Conservation (phyloP, 129 eudicot species). For the Chrysanthemum makinoi region DNA sequence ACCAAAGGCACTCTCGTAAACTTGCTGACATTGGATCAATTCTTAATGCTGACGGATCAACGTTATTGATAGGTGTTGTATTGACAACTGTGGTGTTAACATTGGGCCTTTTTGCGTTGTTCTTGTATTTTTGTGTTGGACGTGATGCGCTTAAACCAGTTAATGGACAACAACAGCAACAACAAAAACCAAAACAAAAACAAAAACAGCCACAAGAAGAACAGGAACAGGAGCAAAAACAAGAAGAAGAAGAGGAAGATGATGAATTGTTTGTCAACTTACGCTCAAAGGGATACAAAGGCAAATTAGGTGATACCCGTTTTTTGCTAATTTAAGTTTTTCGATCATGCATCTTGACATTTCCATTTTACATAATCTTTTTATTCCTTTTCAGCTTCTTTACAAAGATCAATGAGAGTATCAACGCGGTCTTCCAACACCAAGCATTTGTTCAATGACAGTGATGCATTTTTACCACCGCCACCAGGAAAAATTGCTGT, state of each 20-base stretch:
- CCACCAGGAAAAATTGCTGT: constrained; percentile 27
- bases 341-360: neutral
- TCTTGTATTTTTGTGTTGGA: constrained; percentile 32
- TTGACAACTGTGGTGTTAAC: constrained; percentile 28
- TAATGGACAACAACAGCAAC: neutral
- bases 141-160: constrained; percentile 26
- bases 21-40: constrained; percentile 26
- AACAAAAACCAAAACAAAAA: no score
- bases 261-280: constrained; percentile 27
- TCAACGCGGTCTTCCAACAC: constrained; percentile 21
- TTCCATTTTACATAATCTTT: neutral
- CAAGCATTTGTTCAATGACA: constrained; percentile 11
- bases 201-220: no score
- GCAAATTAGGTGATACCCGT: constrained; percentile 22
- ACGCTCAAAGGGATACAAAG: constrained; percentile 28
- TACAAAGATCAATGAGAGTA: constrained; percentile 28
- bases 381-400: constrained; percentile 16
- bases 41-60: constrained; percentile 4
- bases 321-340: neutral
- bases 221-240: neutral
- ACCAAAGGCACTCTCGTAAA: constrained; percentile 31
- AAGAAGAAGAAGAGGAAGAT: constrained; percentile 22
- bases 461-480: constrained; percentile 22
- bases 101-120: constrained; percentile 27
- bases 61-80: constrained; percentile 25